Base-by-base conservation (phyloP, 768 basidiomycete species). In the Boletellus ananas region DNA sequence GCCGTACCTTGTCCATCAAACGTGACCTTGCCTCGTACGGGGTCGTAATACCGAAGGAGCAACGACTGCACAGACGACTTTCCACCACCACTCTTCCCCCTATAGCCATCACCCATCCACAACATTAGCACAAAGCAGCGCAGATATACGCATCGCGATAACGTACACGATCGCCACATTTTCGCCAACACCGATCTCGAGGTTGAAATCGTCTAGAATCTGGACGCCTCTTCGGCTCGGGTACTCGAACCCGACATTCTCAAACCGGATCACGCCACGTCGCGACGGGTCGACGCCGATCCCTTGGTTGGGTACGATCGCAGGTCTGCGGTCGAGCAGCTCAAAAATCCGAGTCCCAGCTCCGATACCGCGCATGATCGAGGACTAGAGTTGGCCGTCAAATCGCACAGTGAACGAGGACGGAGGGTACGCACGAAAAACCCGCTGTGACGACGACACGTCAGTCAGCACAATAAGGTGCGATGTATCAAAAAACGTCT, bases 361-460 rank as follows among this genome's bases (percentile, higher is more conserved):
- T 49, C 95, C 95, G 44, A 97, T 84, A 47, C 91, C 95, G 46
- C 92, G 91, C 95, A 98, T 98, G 48, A 98, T 85, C 35, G 92
- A 94, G 10, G 90, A 81, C 89, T 91, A n/a, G 21, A 38, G 29
- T 21, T 33, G 17, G 44, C 56, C 34, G 17, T 44, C 56, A 21
- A 54, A 42, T 34, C 13, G 5, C 4, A 29, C 3, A 4, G n/a
- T 5, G 2, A 20, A 17, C 6, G 1, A 34, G 18, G 34, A 34
- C n/a, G 54, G 8, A 25, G 11, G 59, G 52, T 35, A 67, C 68
- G 53, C 65, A 73, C 72, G 55, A 72, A 70, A 50, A 74, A 73
- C 21, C 67, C 65, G 4, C 73, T 76, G 50, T 23, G 41, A 29
- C 34, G 34, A 17, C 25, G 37, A 3, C 29, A 29, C 8, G 45